Base-by-base conservation (phyloP, 2,329 filamentous ascomycete genomes). In the Fusarium sp. region DNA sequence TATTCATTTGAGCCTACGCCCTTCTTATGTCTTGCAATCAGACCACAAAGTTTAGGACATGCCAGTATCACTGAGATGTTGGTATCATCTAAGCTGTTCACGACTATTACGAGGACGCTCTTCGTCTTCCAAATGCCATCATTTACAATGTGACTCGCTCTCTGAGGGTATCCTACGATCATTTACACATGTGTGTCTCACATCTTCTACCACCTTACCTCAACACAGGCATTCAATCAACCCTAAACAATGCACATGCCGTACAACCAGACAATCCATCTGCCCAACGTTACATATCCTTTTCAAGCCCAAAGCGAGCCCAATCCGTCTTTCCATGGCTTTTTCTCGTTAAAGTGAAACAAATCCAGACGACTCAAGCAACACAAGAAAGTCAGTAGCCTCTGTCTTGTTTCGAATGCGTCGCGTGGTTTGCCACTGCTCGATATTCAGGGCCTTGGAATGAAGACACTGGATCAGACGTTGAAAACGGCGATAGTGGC, bases 321-420 rank as follows among this genome's bases (percentile, higher is more conserved):
- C 30, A 40, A 67, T 63, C 44, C 37, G 62, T 67, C 40, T n/a
- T n/a, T 11, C 42, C 33, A 44, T 54, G 57, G n/a, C 36, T 20
- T 37, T 47, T 38, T 31, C 64, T 70, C 59, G 67, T 67, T 62
- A 57, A 69, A 45, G 36, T 49, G 60, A 69, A 65, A 70, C 67
- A 60, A 51, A 57, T 52, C 30, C 44, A 67, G 50, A 55, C 34
- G 16, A 40, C n/a, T 57, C 49, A 46, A 53, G 65, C 45, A 30
- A 53, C 59, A 61, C 57, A 56, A 26, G 15, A 36, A 23, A 23
- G 30, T 20, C 37, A 20, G 30, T 28, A 47, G 49, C 49, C 44
- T 57, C 41, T 38, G 38, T 53, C 33, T n/a, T 42, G 34, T 44
- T 41, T 63, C 20, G n/a, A 33, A 36, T 45, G 37, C 52, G 37